Conservation (phyloP, 1,284 basidiomycete genomes). For the Rhodotorula mucilaginosa region DNA sequence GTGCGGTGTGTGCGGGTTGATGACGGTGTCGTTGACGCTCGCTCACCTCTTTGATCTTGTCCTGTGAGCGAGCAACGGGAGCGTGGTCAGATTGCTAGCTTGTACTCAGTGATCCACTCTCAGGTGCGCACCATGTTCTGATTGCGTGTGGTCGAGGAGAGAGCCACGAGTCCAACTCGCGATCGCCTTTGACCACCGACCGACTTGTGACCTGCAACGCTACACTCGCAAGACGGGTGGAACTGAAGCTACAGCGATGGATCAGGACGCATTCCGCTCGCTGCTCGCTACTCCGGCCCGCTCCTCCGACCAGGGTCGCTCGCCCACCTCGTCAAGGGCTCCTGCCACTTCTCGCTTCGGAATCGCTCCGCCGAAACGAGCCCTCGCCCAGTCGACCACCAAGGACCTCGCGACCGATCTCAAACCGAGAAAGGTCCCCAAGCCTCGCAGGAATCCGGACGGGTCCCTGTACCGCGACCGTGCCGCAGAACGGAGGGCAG, state of each 20-base stretch:
- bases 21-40: background rate
- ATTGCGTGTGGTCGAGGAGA: background rate
- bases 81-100: background rate
- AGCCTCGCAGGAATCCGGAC: constrained; percentile 13
- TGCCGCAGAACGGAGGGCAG: constrained; percentile 29
- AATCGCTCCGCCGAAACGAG: constrained; percentile 23
- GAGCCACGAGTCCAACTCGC: too few species aligned
- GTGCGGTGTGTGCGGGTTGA: background rate
- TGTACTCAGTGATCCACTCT: too few species aligned
- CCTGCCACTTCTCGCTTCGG: constrained; percentile 15
- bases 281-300: constrained; percentile 7
- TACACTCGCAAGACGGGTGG: too few species aligned
- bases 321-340: background rate
- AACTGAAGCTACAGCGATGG: constrained; percentile 11
- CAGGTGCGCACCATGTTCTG: background rate
- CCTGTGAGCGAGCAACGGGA: constrained; percentile 45
- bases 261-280: constrained; percentile 29
- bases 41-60: constrained; percentile 58
- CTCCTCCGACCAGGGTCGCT: background rate
- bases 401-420: constrained; percentile 28
- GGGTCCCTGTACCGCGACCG: constrained; percentile 30
- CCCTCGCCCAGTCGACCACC: background rate
- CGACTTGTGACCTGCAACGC: too few species aligned
- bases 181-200: too few species aligned
- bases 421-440: constrained; percentile 27